Conservation (phyloP, 345 rosid species). For the Diplotaxis tenuifolia region DNA sequence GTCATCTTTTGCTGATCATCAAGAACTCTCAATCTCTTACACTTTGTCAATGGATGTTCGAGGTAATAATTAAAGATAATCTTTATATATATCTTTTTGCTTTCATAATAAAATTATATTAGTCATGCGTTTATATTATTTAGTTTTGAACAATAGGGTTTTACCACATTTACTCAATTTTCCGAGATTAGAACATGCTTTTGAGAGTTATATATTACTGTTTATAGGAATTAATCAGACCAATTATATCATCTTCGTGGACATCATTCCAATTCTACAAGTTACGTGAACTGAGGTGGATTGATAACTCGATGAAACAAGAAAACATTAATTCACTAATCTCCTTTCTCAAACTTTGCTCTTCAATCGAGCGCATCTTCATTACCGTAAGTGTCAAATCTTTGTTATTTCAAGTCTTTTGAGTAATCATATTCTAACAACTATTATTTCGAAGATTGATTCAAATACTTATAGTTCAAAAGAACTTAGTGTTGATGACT, state of each 20-base stretch:
- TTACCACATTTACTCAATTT: neutral
- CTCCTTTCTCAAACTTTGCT: slow-evolving; percentile 55
- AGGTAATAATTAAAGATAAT: slow-evolving; percentile 47
- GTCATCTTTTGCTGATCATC: slow-evolving; percentile 46
- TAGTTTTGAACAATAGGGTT: neutral
- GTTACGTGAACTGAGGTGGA: slow-evolving; percentile 60
- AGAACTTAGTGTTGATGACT: neutral
- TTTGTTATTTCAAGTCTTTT: neutral
- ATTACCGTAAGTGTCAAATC: slow-evolving; percentile 45
- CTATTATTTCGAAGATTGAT: slow-evolving; percentile 40
- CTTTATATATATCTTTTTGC: neutral
- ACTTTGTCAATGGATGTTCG: slow-evolving; percentile 56
- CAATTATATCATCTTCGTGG: slow-evolving; percentile 41
- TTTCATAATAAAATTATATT: neutral
- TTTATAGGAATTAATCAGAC: slow-evolving; percentile 48
- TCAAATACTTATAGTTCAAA: slow-evolving; percentile 33
- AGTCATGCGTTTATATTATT: neutral
- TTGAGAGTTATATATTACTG: neutral
- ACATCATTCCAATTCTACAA: slow-evolving; percentile 54
- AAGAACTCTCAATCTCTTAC: slow-evolving; percentile 57
- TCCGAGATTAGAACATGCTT: neutral
- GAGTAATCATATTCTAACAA: slow-evolving; percentile 4
- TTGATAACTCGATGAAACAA: slow-evolving; percentile 41
- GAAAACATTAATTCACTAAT: slow-evolving; percentile 38
- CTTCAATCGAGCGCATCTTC: slow-evolving; percentile 51